Percentiles rank a stretch among this genome's conserved stretches.
Evolutionary conservation across 805 yeast species (phyloP).

Genomic region (Ogataea wickerhamii): DNA sequence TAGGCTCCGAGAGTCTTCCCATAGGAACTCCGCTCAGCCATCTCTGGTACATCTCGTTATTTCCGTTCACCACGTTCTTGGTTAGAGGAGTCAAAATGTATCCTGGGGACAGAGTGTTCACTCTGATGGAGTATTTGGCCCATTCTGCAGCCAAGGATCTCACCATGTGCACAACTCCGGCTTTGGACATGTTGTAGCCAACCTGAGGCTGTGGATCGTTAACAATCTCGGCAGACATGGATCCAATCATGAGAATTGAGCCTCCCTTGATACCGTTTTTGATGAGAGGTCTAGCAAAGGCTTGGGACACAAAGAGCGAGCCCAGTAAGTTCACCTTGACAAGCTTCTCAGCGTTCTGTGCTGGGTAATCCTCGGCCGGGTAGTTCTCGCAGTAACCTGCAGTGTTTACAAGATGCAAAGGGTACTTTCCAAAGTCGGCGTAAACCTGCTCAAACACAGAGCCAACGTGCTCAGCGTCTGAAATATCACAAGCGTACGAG

Average conservation of each 20-base stretch:
- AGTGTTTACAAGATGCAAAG: slow-evolving; percentile 66
- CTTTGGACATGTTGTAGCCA: slow-evolving; percentile 82
- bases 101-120: slow-evolving; percentile 76
- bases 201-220: slow-evolving; percentile 78
- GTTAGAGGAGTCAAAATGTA: slow-evolving; percentile 79
- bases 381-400: slow-evolving; percentile 86
- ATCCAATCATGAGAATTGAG: slow-evolving; percentile 67
- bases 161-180: slow-evolving; percentile 79
- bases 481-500: slow-evolving; percentile 73
- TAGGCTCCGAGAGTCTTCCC: slow-evolving; percentile 82
- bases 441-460: slow-evolving; percentile 50
- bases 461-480: slow-evolving; percentile 58
- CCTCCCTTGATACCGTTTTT: slow-evolving; percentile 50
- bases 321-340: slow-evolving; percentile 74
- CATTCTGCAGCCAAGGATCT: slow-evolving; percentile 77
- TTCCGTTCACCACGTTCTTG: slow-evolving; percentile 60
- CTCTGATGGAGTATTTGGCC: slow-evolving; percentile 73
- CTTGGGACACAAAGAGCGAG: slow-evolving; percentile 68
- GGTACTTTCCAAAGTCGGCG: slow-evolving; percentile 55
- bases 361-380: slow-evolving; percentile 75
- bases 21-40: slow-evolving; percentile 74
- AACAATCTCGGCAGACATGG: slow-evolving; percentile 75
- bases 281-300: slow-evolving; percentile 66
- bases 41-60: slow-evolving; percentile 55
- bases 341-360: slow-evolving; percentile 61